Evolutionary conservation across 768 basidiomycete species (phyloP), one percentile per base, ranked within the genome.

Genomic region (Cubamyces sp.): DNA sequence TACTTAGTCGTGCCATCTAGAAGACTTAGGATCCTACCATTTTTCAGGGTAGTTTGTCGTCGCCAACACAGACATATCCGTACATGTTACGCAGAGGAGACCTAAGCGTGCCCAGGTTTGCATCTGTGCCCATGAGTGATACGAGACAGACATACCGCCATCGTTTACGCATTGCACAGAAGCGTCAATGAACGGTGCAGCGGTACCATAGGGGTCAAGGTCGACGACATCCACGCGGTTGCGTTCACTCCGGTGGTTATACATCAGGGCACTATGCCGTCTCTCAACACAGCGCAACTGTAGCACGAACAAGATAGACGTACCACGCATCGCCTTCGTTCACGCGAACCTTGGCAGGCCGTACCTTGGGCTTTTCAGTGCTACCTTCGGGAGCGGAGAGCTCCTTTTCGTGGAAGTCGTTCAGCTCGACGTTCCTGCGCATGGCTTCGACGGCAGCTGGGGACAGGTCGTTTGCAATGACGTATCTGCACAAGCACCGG

Each of bases 301-400:
- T 26, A 15, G 1, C n/a, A 18, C 5, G 9, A 37, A 37, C 18
- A 50, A 28, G 1, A 9, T 4, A 14, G 15, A 41, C 57, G 1
- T 34, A 96, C 96, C 93, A 94, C 12, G 96, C 97, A 75, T 99
- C 96, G 1, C 93, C 94, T 75, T 98, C 88, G 65, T 94, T 94
- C 16, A 97, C 84, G 64, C 83, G 80, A 23, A 98, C 86, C 74
- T 86, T 89, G 16, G 83, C 81, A 69, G 64, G 70, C 19, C 64
- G 63, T 59, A 61, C 16, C 4, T 28, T 41, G 52, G 50, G 34
- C 40, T 62, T 45, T 26, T 50, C 61, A 7, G 28, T 28, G 26
- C 55, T 34, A 16, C 50, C 51, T 15, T 64, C 57, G 45, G 46
- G 49, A 18, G 16, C 34, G 41, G 60, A 60, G 16, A 64, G 67